Conservation (phyloP, 495 filamentous ascomycete species). For the Neurospora sp. region DNA sequence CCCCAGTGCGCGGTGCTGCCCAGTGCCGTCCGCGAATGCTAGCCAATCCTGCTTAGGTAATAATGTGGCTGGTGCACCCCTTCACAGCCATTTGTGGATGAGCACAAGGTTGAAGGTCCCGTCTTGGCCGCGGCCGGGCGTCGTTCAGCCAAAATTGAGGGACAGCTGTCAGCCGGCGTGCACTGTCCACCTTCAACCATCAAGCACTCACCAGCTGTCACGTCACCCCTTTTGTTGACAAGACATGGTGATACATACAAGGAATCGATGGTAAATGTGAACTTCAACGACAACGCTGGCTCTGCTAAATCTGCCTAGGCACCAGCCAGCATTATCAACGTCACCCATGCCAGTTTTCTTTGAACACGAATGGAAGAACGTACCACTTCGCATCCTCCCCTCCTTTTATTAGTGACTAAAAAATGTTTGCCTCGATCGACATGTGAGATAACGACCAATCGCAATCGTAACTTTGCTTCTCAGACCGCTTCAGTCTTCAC, state of each 20-base stretch:
- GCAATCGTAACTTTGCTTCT: neutral
- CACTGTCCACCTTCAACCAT: neutral
- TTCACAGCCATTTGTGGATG: neutral
- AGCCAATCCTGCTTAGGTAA: constrained; percentile 8
- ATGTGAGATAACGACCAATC: neutral
- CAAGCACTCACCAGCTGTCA: neutral
- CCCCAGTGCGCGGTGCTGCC: constrained; percentile 1
- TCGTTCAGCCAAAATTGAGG: neutral
- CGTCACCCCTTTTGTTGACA: neutral
- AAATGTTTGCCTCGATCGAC: neutral
- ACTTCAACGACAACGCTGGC: neutral
- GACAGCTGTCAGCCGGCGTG: neutral
- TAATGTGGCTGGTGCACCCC: constrained; percentile 2
- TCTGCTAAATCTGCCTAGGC: neutral
- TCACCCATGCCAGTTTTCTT: neutral
- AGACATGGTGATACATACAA: neutral
- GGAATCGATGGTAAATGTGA: neutral
- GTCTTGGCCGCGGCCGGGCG: neutral
- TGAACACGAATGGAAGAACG: neutral
- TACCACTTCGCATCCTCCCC: neutral
- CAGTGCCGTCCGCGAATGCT: constrained; percentile 1
- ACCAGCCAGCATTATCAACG: neutral
- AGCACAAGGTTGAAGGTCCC: neutral
- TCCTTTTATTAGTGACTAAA: neutral
- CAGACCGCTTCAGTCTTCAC: neutral